Evolutionary conservation across 352 stramenopile genomes (phyloP), one percentile per base, ranked within the genome.

Genomic region (Globisporangium spiculum): DNA sequence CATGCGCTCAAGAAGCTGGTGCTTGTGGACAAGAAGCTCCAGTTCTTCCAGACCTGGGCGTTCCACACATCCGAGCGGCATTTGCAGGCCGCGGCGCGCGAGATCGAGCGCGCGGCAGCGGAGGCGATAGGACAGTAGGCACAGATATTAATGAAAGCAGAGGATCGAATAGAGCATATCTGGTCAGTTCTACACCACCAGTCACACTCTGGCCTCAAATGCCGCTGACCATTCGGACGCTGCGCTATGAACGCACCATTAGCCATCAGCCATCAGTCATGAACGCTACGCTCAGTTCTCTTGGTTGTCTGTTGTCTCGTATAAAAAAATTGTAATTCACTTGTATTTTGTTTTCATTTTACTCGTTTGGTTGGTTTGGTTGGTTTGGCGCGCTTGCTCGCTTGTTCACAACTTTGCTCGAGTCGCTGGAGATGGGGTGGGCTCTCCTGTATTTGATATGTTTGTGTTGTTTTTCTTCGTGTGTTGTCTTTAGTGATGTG

Each of bases 11-110:
- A 71, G 50, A 76, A 58, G 4, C 73, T 92, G 3, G 56, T 36
- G 4, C 53, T 58, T 4, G 72, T 88, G 64, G 65, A 70, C 55
- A 85, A 75, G 57, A 94, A 92, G 66, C 26, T 92, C 36, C 36
- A 66, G 53, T 94, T 94, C 62, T 91, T 87, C 57, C 71, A 76
- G 57, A 75, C 72, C 22, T 94, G 79, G 80, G 74, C 65, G 0
- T 78, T 78, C 68, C 64, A 77, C 32, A 68, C 67, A 16, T 27
- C 36, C 0, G 72, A 79, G 10, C 4, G 10, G 2, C 58, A 16
- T 4, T 59, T 71, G 20, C 18, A 56, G n/a, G 36, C 59, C n/a
- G 64, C 41, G 10, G 66, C 60, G 9, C 24, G 36, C 14, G 57
- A 73, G 20, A 46, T 68, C 3, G 69, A 70, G 50, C 56, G 10